Evolutionary conservation across 2,329 filamentous ascomycete genomes (phyloP), one percentile per base, ranked within the genome.

Genomic region (Colletotrichum destructivum): DNA sequence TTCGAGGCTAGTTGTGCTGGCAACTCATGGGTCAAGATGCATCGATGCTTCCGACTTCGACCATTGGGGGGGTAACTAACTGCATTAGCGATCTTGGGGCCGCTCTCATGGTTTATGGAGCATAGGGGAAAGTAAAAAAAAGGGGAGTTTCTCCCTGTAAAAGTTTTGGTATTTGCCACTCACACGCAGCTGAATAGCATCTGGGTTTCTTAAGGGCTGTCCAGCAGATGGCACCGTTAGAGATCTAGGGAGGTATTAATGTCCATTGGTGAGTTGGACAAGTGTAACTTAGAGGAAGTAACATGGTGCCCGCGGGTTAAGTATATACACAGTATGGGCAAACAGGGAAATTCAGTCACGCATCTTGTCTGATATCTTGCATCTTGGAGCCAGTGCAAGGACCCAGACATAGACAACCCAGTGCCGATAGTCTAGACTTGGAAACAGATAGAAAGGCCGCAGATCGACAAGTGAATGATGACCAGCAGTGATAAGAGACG

Each of bases 271-370:
- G 38, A 66, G 49, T 55, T 59, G 11, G 23, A 12, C 6, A 3
- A 38, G 5, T 67, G 31, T 61, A 38, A 21, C 38, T 13, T 55
- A 35, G 42, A 51, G 11, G 6, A 44, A 57, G 26, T 21, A 49
- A 71, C 15, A 13, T 7, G 26, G 13, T 2, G 16, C 47, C 35
- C 8, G 26, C n/a, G 49, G 49, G 38, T 52, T 9, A 26, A 18
- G 15, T 66, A 42, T 44, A 13, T 71, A 71, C 47, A 40, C 56
- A 56, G 49, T 49, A 38, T 52, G 31, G 60, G 56, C 7, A 3
- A 18, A 26, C 49, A 55, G 61, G n/a, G 16, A 62, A 59, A 54
- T 54, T 15, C 21, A 47, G 23, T 35, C 31, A 35, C 31, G 31
- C 31, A 4, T 15, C 21, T 46, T 55, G 16, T 21, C 60, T 52